Conservation (phyloP, 192 early-diverging fungal species). For the Anaeromyces robustus region DNA sequence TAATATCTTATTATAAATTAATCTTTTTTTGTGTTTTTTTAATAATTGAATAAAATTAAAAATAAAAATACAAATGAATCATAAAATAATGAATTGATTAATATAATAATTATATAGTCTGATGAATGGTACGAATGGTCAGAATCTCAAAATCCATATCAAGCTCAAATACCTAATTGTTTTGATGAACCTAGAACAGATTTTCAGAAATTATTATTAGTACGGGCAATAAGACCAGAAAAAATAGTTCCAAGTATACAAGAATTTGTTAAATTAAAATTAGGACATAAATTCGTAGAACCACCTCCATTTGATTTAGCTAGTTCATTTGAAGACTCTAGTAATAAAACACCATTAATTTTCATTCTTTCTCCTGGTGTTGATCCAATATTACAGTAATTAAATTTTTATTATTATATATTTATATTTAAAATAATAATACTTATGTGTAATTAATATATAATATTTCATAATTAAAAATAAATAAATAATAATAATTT, state of each 20-base stretch:
- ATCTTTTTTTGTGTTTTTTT: too few relatives aligned
- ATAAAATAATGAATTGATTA: too few relatives aligned
- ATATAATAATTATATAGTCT: not conserved
- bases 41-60: too few relatives aligned
- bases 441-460: too few relatives aligned
- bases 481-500: not conserved
- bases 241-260: constrained; percentile 31
- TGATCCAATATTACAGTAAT: constrained; percentile 48
- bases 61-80: too few relatives aligned
- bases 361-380: constrained; percentile 50
- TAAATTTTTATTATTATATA: too few relatives aligned
- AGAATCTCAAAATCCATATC: constrained; percentile 21
- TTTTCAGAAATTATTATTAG: constrained; percentile 28
- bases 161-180: constrained; percentile 19
- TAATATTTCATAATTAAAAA: too few relatives aligned
- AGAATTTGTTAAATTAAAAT: constrained; percentile 39
- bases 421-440: too few relatives aligned
- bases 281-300: constrained; percentile 51
- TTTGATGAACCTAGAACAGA: constrained; percentile 26
- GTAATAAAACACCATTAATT: constrained; percentile 27
- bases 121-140: constrained; percentile 26
- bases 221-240: constrained; percentile 33
- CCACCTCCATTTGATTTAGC: constrained; percentile 44
- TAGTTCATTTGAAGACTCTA: constrained; percentile 44
- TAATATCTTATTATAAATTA: too few relatives aligned